Conservation (phyloP, 768 basidiomycete genomes). For the Phaeotremella fagi region DNA sequence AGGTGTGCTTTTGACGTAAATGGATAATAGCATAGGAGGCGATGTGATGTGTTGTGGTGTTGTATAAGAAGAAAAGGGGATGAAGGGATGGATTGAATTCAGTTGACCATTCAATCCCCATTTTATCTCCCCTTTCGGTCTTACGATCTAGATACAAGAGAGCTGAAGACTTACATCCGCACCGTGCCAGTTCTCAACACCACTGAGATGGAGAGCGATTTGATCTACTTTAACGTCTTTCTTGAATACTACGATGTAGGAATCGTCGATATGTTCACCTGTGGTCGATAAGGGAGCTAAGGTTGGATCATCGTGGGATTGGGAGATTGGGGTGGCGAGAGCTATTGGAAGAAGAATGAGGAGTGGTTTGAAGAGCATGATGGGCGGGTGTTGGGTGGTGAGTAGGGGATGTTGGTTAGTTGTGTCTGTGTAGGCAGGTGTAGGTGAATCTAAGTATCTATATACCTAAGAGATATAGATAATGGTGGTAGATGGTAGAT, state of each 20-base stretch:
- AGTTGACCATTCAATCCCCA: no score
- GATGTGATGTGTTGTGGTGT: no score
- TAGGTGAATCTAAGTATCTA: neutral
- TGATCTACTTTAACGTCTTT: slow-evolving; percentile 58
- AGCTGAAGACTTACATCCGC: slow-evolving; percentile 48
- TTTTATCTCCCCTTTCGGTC: no score
- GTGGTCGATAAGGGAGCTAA: slow-evolving; percentile 41
- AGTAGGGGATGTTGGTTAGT: neutral
- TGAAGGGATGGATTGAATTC: no score
- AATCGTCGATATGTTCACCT: slow-evolving; percentile 54
- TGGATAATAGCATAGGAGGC: no score
- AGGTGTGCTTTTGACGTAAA: no score
- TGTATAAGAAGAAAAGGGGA: neutral
- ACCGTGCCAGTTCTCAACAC: slow-evolving; percentile 63
- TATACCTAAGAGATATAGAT: neutral
- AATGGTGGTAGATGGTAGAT: neutral
- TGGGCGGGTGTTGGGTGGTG: slow-evolving; percentile 23
- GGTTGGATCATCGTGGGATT: no score
- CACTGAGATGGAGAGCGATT: slow-evolving; percentile 66
- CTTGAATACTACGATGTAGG: slow-evolving; percentile 92
- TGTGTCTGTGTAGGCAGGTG: neutral
- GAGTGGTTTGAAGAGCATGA: slow-evolving; percentile 19
- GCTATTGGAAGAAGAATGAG: slow-evolving; percentile 26
- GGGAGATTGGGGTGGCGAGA: slow-evolving; percentile 33
- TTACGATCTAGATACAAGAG: neutral